Base-by-base conservation (phyloP, 2,329 filamentous ascomycete species). In the Cladosporium colombiae region DNA sequence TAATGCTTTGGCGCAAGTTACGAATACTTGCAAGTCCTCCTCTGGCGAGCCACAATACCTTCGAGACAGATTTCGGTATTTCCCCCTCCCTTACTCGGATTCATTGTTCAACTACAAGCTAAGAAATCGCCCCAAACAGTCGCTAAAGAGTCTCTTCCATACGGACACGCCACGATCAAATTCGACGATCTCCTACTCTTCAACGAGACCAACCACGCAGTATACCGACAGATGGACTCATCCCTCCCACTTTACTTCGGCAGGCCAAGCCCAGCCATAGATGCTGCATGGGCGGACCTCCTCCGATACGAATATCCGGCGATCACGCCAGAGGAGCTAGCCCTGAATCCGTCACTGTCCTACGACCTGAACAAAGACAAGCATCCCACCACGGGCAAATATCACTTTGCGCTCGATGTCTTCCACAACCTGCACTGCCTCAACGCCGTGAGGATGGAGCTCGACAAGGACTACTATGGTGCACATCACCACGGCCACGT, bases 141-240 rank as follows among this genome's bases (percentile, higher is more conserved):
- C 11, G 13, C 55, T 13, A 21, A 5, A 25, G n/a, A 11, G 11
- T 21, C 55, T 37, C 13, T 57, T 13, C 14, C 55, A 23, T 13
- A 3, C 6, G 27, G 40, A 8, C 29, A 23, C 21, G 31, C 33
- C 13, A 57, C 55, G 7, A 40, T 40, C 18, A 27, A 18, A 2
- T 57, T 57, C 21, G 55, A 40, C 33, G 55, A 57, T 33, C 55
- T 57, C n/a, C 55, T 57, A 21, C 55, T 57, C 14, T 57, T 25
- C 33, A 57, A 57, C 7, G 33, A 40, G 6, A 57, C 31, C 7
- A 57, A 33, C 55, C n/a, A 23, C 7, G 55, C 55, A 37, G 55
- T 57, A 8, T 57, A 57, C 33, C 55, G 55, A 4, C 55, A 57
- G 14, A 57, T 57, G 55, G n/a, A 57, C 7, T 5, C 31, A 18